These are phyloP conservation scores for Paecilomyces niveus DNA, from an alignment of 2,329 filamentous ascomycete species.

Conservation along the genomic window DNA sequence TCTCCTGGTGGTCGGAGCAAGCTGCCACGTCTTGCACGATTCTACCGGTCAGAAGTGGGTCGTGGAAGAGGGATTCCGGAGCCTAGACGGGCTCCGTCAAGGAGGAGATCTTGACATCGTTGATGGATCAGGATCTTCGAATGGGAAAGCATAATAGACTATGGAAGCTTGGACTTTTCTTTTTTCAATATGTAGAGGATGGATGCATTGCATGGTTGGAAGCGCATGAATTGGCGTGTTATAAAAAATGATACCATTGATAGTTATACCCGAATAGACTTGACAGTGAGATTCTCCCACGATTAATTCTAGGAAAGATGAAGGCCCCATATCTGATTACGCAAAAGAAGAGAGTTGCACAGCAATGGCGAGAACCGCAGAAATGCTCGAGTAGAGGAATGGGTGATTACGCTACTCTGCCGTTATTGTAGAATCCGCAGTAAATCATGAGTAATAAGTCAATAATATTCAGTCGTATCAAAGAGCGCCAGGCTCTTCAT, in stretches of 20 bases:
- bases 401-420: too few relatives aligned
- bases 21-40: conserved; percentile 69
- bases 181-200: not conserved
- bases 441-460: not conserved
- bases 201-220: not conserved
- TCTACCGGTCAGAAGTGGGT: conserved; percentile 62
- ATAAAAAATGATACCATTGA: not conserved
- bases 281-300: too few relatives aligned
- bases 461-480: not conserved
- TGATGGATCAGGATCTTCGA: conserved; percentile 3
- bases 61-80: conserved; percentile 80
- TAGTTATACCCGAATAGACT: not conserved
- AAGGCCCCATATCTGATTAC: too few relatives aligned
- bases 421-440: not conserved
- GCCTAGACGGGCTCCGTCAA: conserved; percentile 51
- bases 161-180: not conserved
- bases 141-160: not conserved
- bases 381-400: too few relatives aligned
- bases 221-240: not conserved
- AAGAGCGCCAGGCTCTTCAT: not conserved
- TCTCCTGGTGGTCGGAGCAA: conserved; percentile 73
- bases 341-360: too few relatives aligned
- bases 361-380: too few relatives aligned
- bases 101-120: conserved; percentile 13
- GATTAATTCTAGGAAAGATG: too few relatives aligned